These are phyloP conservation scores for Aspergillus carbonarius DNA, from an alignment of 2,329 filamentous ascomycete genomes.

Conservation along the genomic window DNA sequence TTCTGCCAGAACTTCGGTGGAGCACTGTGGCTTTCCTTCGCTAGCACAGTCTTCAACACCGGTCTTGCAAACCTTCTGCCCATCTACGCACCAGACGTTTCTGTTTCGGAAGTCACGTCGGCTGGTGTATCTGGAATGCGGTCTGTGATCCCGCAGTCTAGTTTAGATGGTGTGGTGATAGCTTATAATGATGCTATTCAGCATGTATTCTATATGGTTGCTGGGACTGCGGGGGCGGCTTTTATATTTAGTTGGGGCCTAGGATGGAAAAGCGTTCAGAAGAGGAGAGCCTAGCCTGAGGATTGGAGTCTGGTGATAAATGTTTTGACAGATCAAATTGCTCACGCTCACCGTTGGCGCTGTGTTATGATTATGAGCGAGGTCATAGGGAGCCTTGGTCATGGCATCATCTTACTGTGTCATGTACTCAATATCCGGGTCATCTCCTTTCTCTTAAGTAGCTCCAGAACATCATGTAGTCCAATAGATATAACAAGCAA, in stretches of 20 bases:
- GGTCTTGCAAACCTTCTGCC: neutral
- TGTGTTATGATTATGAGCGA: too few relatives aligned
- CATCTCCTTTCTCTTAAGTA: too few relatives aligned
- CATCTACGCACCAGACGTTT: neutral
- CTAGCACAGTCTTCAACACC: neutral
- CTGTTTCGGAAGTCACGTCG: neutral
- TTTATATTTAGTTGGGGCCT: neutral
- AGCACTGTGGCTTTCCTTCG: neutral
- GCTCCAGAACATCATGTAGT: too few relatives aligned
- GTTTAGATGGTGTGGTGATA: neutral
- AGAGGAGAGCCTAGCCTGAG: neutral
- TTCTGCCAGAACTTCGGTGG: neutral
- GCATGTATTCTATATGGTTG: too few relatives aligned
- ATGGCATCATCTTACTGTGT: too few relatives aligned
- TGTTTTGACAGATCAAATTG: too few relatives aligned
- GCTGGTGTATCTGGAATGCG: neutral
- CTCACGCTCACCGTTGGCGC: too few relatives aligned
- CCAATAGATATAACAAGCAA: too few relatives aligned
- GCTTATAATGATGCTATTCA: too few relatives aligned
- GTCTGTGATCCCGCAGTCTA: neutral
- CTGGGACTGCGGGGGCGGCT: neutral
- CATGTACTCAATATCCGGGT: too few relatives aligned
- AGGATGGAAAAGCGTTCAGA: neutral
- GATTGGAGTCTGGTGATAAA: neutral
- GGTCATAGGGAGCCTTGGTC: too few relatives aligned